Evolutionary conservation across 2,329 filamentous ascomycete genomes (phyloP), one percentile per base, ranked within the genome.

Genomic region (Sarocladium strictum): DNA sequence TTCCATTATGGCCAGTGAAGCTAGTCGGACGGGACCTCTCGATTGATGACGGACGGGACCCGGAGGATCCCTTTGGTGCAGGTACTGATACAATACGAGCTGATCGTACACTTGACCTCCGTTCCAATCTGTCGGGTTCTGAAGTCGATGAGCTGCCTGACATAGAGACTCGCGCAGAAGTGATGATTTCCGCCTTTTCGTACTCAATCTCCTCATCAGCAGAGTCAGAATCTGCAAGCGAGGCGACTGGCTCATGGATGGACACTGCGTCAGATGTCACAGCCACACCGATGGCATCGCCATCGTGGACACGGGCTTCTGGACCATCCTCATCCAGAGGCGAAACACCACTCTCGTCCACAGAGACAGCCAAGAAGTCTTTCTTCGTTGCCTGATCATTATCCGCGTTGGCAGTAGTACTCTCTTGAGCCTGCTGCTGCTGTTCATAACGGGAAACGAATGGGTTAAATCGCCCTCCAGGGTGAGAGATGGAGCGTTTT

Each of bases 121-220:
- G 58, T 19, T 53, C 50, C 33, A 53, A 19, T 60, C 70, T 58
- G 26, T 70, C 71, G 38, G 69, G 67, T 7, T 83, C 79, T 0
- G 78, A 78, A 2, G 77, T 76, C 1, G 72, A 73, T 59, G 75
- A 74, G 32, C 78, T 78, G 4, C 50, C 50, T 27, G 32, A n/a
- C 24, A 82, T 74, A 3, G 80, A 84, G 9, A 84, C 72, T 33
- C 80, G 72, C 3, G 79, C 75, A 0, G 80, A 81, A 0, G 77
- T 83, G 54, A 84, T 58, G 27, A 84, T 80, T 60, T 82, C 72
- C 2, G 79, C 77, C 60, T 81, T 75, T 75, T 88, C 79, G 64
- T 81, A 71, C 65, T 72, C 61, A 21, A 79, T 60, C 61, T 76
- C 55, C 59, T 84, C 67, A 60, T 80, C 68, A 57, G 19, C 50